phyloP scores from a whole-genome alignment of 1,284 basidiomycete genomes.

The Cryptococcus maquisensis region DNA sequence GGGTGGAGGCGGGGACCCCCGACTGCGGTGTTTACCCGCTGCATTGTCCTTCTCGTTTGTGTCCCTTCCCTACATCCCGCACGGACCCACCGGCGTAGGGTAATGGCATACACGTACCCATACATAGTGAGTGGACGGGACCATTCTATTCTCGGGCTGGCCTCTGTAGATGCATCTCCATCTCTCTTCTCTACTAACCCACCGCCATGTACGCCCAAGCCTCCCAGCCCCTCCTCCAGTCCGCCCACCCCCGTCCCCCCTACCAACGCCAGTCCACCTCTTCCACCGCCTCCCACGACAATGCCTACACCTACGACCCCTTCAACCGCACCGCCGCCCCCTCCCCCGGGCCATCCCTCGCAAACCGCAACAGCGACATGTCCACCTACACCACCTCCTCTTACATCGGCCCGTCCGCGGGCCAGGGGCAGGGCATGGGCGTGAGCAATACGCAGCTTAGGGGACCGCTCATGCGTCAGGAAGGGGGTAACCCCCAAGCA shows the following conservation, averaged over 20 bases:
- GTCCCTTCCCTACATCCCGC: no score
- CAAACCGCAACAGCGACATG: conserved; percentile 14
- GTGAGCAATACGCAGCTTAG: neutral
- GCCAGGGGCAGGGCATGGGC: neutral
- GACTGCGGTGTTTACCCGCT: no score
- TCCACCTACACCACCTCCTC: no score
- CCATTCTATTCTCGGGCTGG: no score
- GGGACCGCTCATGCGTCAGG: neutral
- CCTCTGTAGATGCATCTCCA: no score
- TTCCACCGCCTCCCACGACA: conserved; percentile 29
- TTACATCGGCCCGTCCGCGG: conserved; percentile 5
- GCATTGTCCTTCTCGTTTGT: no score
- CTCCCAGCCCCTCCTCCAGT: conserved; percentile 33
- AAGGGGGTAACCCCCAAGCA: conserved; percentile 1
- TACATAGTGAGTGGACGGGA: no score
- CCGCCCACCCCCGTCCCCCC: conserved; percentile 27
- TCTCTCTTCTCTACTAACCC: no score
- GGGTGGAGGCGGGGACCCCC: no score
- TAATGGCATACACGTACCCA: no score
- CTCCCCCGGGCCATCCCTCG: neutral
- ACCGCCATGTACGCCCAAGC: no score
- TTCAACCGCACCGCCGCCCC: conserved; percentile 2
- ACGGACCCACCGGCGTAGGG: no score
- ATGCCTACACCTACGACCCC: conserved; percentile 13
- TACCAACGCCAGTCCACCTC: conserved; percentile 30